Percentiles rank a stretch among this genome's conserved stretches.
Conservation (phyloP, 805 yeast species). For the Clavispora asparagi region DNA sequence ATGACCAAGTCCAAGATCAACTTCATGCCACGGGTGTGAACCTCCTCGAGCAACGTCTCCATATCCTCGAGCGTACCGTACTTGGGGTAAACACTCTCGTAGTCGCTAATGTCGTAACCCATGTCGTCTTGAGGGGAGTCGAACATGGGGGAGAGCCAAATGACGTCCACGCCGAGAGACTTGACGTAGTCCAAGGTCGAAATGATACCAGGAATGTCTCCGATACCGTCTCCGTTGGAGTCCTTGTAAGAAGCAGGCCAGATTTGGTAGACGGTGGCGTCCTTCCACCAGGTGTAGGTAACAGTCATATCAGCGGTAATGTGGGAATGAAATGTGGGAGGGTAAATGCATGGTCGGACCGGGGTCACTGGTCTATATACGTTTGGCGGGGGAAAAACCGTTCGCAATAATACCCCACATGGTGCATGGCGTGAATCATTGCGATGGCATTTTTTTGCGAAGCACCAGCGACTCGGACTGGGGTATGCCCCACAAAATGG, state of each 20-base stretch:
- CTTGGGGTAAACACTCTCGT: conserved; percentile 45
- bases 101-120: conserved; percentile 59
- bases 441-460: not conserved
- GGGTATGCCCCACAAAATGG: not conserved
- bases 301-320: conserved; percentile 11
- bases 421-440: not conserved
- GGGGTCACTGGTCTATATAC: not conserved
- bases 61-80: conserved; percentile 53
- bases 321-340: not conserved
- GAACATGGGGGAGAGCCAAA: conserved; percentile 57
- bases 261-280: conserved; percentile 51
- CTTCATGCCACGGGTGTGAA: conserved; percentile 47
- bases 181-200: conserved; percentile 48
- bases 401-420: not conserved
- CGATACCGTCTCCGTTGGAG: conserved; percentile 54
- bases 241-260: conserved; percentile 61
- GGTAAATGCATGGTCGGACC: not conserved
- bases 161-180: conserved; percentile 43
- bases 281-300: conserved; percentile 47
- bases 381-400: not conserved
- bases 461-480: no score
- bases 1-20: conserved; percentile 52
- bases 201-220: conserved; percentile 52
- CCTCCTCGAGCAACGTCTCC: conserved; percentile 42
- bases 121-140: conserved; percentile 58